Conservation (phyloP, 1,139 yeast genomes). For the Yamadazyma atlantica region DNA sequence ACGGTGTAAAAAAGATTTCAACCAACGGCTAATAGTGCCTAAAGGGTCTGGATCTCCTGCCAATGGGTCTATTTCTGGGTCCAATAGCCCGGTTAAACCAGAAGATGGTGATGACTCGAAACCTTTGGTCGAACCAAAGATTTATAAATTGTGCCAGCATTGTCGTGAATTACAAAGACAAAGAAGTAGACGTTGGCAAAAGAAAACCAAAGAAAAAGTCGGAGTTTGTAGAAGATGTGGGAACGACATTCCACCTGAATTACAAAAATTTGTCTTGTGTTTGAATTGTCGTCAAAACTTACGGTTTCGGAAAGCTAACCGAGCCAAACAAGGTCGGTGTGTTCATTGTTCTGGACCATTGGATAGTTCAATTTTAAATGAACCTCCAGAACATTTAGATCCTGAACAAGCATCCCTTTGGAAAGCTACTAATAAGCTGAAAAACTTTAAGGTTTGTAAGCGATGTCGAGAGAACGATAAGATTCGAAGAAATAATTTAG, state of each 20-base stretch:
- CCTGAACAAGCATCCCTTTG: constrained; percentile 15
- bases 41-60: constrained; percentile 19
- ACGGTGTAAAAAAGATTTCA: constrained; percentile 60
- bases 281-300: constrained; percentile 56
- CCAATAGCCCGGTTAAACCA: background rate
- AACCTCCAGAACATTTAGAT: constrained; percentile 17
- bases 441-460: constrained; percentile 57
- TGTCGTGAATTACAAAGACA: constrained; percentile 65
- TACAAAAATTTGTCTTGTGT: constrained; percentile 56
- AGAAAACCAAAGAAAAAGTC: constrained; percentile 54
- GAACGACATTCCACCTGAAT: constrained; percentile 47
- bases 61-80: background rate
- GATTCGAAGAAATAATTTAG: constrained; percentile 53
- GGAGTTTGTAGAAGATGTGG: constrained; percentile 72
- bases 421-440: constrained; percentile 9
- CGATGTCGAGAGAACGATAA: constrained; percentile 64
- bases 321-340: constrained; percentile 65
- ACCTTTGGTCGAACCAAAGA: constrained; percentile 44
- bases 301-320: constrained; percentile 53
- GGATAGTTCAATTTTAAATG: constrained; percentile 40
- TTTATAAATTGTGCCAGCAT: constrained; percentile 59
- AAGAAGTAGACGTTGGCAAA: constrained; percentile 64
- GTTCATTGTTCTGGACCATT: constrained; percentile 68
- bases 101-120: constrained; percentile 17
- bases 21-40: constrained; percentile 43